phyloP scores from a whole-genome alignment of 78 protist species.

The Tieghemostelium lacteum region DNA sequence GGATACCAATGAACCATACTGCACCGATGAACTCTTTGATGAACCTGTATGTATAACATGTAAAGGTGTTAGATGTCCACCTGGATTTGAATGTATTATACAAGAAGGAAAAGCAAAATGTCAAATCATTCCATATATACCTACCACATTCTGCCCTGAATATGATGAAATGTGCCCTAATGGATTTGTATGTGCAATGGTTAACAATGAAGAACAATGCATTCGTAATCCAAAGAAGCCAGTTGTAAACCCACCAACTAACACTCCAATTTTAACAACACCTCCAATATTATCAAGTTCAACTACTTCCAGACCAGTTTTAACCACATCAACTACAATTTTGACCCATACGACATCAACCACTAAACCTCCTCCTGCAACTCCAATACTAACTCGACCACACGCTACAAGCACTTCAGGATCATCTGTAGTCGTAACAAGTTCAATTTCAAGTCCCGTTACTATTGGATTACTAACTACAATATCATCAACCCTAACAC shows the following conservation, averaged over 20 bases:
- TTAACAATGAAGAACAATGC: slow-evolving; percentile 1
- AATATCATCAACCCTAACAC: background rate
- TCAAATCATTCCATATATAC: background rate
- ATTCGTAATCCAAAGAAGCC: background rate
- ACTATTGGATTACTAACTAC: background rate
- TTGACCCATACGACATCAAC: background rate
- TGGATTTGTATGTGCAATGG: background rate
- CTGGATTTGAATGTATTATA: background rate
- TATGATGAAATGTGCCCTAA: background rate
- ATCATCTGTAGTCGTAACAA: background rate
- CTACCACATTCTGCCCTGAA: background rate
- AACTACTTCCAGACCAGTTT: background rate
- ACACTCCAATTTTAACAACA: background rate
- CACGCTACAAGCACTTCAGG: background rate
- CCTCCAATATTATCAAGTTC: background rate
- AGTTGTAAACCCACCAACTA: background rate
- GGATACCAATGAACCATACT: background rate
- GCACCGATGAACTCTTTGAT: background rate
- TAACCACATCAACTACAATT: background rate
- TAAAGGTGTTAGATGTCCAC: background rate
- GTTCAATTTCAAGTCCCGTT: background rate
- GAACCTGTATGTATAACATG: background rate
- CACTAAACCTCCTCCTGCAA: background rate
- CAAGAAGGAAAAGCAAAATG: background rate
- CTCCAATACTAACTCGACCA: background rate